A percentile compares a stretch with the other conserved stretches of the same genome.
These are phyloP conservation scores for Candida rishiriensis DNA, from an alignment of 805 yeast genomes.

Conservation along the genomic window DNA sequence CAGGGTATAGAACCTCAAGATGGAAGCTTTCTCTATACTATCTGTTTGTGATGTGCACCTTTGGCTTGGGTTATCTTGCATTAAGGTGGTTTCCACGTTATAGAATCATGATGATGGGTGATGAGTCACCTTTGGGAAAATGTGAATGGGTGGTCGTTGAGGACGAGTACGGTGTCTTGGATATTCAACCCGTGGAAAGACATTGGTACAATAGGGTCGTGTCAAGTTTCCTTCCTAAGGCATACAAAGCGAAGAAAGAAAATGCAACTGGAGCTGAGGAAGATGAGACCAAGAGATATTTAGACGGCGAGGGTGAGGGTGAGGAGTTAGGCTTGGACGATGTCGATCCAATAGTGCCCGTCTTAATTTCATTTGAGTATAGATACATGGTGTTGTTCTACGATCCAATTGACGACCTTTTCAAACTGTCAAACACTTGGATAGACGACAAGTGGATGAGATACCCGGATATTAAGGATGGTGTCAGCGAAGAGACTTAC, in stretches of 20 bases:
- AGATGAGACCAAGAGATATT: slow-evolving; percentile 21
- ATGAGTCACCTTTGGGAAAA: slow-evolving; percentile 61
- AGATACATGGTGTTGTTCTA: slow-evolving; percentile 80
- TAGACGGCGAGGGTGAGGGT: slow-evolving; percentile 14
- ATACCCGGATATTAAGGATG: slow-evolving; percentile 51
- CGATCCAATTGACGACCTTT: slow-evolving; percentile 83
- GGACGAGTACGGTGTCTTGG: slow-evolving; percentile 86
- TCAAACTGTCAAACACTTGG: slow-evolving; percentile 84
- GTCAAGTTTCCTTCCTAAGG: slow-evolving; percentile 54
- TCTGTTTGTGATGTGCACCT: slow-evolving; percentile 49
- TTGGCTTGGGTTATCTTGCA: slow-evolving; percentile 69
- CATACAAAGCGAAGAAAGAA: slow-evolving; percentile 11
- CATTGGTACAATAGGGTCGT: slow-evolving; percentile 66
- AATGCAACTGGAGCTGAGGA: slow-evolving; percentile 15
- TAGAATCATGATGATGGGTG: slow-evolving; percentile 64
- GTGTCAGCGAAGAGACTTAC: slow-evolving; percentile 64
- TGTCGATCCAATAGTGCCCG: slow-evolving; percentile 64
- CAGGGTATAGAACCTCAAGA: slow-evolving; percentile 67
- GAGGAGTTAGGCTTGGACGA: slow-evolving; percentile 24
- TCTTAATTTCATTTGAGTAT: slow-evolving; percentile 68
- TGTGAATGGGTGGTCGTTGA: slow-evolving; percentile 94
- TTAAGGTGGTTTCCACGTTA: slow-evolving; percentile 85
- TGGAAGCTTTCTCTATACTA: slow-evolving; percentile 46
- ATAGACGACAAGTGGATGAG: slow-evolving; percentile 74
- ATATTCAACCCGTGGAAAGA: slow-evolving; percentile 51